Evolutionary conservation across 441 rosid species (phyloP).

Genomic region (Kokia cookei): DNA sequence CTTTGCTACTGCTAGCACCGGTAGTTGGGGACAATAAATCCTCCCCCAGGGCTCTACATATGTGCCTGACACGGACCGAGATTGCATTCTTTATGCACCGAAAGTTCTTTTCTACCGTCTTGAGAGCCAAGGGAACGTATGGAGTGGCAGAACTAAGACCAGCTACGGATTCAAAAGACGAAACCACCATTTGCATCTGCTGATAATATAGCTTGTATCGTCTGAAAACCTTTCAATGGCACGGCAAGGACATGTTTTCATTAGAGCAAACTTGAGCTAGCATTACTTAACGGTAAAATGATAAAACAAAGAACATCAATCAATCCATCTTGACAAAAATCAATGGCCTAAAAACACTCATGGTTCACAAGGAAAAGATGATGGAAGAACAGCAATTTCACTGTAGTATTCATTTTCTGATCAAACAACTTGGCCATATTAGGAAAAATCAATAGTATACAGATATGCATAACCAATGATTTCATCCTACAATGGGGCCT

Average conservation of each 20-base stretch:
- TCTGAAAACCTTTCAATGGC: slow-evolving; percentile 35
- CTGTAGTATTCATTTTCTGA: slow-evolving; percentile 4
- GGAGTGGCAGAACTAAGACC: slow-evolving; percentile 58
- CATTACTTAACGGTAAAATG: neutral
- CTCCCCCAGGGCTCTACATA: slow-evolving; percentile 34
- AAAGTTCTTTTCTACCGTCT: slow-evolving; percentile 41
- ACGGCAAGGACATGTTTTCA: neutral
- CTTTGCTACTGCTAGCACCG: slow-evolving; percentile 24
- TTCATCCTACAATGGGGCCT: slow-evolving; percentile 5
- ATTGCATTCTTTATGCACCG: slow-evolving; percentile 38
- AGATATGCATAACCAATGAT: neutral
- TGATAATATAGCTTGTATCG: slow-evolving; percentile 55
- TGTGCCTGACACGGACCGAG: slow-evolving; percentile 31
- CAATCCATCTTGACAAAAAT: neutral
- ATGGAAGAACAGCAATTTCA: neutral
- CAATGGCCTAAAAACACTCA: neutral
- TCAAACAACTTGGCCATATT: neutral
- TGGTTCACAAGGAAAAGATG: neutral
- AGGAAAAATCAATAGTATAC: slow-evolving; percentile 8
- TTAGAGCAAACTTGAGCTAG: neutral
- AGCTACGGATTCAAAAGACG: slow-evolving; percentile 52
- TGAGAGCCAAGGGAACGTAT: slow-evolving; percentile 42
- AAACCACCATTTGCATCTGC: slow-evolving; percentile 62
- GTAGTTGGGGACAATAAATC: slow-evolving; percentile 21
- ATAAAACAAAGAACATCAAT: neutral